Conservation (phyloP, 2,329 filamentous ascomycete species). For the Botrytis cinerea region DNA sequence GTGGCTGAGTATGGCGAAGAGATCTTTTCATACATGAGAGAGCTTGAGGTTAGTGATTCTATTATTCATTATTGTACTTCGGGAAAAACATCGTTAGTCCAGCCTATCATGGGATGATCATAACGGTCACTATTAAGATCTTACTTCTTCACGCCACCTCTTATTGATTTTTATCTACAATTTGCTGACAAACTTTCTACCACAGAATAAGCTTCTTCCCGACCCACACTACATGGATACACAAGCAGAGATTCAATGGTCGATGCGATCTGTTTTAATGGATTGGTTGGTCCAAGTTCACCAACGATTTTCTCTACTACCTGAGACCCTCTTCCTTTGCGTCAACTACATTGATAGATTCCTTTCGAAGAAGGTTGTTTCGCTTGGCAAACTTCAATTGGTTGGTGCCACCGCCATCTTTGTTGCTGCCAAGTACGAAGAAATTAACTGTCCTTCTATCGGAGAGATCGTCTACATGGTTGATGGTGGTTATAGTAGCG, state of each 20-base stretch:
- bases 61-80: not conserved
- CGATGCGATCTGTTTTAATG: constrained; percentile 95
- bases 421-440: constrained; percentile 96
- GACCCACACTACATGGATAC: constrained; percentile 95
- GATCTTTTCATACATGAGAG: constrained; percentile 89
- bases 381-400: constrained; percentile 89
- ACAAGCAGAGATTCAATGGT: constrained; percentile 98
- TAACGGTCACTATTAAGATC: not conserved
- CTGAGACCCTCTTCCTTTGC: constrained; percentile 91
- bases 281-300: constrained; percentile 99
- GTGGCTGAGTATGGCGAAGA: constrained; percentile 95
- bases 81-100: no score
- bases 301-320: constrained; percentile 83
- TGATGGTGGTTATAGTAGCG: constrained; percentile 81
- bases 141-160: constrained; percentile 14
- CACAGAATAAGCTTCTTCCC: constrained; percentile 75
- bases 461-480: constrained; percentile 99
- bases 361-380: constrained; percentile 90
- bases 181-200: constrained; percentile 25
- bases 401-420: constrained; percentile 96
- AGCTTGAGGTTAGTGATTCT: constrained; percentile 68
- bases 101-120: not conserved
- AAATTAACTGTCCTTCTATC: constrained; percentile 96
- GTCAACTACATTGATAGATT: constrained; percentile 99
- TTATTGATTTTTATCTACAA: constrained; percentile 16